Percentiles rank a stretch among this genome's conserved stretches.
phyloP scores from a whole-genome alignment of 352 stramenopile species.

The Pythium phragmitis region DNA sequence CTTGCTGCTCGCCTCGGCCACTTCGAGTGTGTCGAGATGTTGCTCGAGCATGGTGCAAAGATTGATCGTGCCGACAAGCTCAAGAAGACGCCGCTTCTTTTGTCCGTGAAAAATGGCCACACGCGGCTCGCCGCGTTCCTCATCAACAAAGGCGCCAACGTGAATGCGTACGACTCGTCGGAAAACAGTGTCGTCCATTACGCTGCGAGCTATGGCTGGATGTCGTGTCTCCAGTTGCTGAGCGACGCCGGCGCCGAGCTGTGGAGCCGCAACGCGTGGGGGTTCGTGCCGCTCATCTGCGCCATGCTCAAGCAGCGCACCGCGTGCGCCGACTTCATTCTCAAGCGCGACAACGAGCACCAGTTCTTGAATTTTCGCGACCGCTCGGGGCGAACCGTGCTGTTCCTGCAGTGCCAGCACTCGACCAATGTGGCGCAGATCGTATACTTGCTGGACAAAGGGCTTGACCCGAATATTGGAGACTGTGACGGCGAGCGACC shows the following conservation, averaged over 20 bases:
- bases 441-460: slow-evolving; percentile 61
- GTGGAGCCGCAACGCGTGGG: slow-evolving; percentile 68
- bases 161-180: slow-evolving; percentile 76
- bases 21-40: slow-evolving; percentile 43
- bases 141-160: slow-evolving; percentile 67
- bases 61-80: slow-evolving; percentile 66
- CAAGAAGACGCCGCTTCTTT: slow-evolving; percentile 69
- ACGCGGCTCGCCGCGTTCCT: slow-evolving; percentile 46
- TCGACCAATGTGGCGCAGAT: slow-evolving; percentile 53
- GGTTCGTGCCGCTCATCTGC: slow-evolving; percentile 65
- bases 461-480: slow-evolving; percentile 56
- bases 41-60: slow-evolving; percentile 49
- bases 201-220: slow-evolving; percentile 70
- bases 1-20: slow-evolving; percentile 57
- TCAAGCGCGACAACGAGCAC: slow-evolving; percentile 47
- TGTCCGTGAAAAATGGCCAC: slow-evolving; percentile 74
- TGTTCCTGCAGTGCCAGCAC: slow-evolving; percentile 71
- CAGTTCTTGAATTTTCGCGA: slow-evolving; percentile 69
- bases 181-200: slow-evolving; percentile 77
- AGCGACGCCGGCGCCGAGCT: slow-evolving; percentile 49
- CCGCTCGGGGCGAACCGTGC: slow-evolving; percentile 66
- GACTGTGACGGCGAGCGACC: slow-evolving; percentile 52
- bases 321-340: slow-evolving; percentile 57
- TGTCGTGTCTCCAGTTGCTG: slow-evolving; percentile 55
- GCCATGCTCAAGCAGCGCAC: slow-evolving; percentile 63